Base-by-base conservation (phyloP, 805 yeast genomes). In the Maudiozyma saulgeensis region DNA sequence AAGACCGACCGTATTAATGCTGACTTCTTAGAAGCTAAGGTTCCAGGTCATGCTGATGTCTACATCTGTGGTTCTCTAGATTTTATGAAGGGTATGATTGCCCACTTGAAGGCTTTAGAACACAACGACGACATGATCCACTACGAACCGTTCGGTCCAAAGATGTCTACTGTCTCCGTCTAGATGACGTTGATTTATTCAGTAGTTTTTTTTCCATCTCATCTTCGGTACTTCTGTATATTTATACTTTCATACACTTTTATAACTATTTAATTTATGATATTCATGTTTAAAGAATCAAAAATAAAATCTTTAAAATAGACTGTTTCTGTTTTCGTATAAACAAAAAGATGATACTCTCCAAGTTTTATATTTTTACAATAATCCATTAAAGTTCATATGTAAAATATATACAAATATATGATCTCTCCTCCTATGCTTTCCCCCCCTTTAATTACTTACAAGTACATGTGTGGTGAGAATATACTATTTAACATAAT, bases 61-160 rank as follows among this genome's bases (percentile, higher is more conserved):
- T 64, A 64, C 53, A 51, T 63, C n/a, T 63, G 67, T 51, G 67
- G 67, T 31, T 63, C 67, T 18, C 18, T 60, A 15, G 57, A 52
- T 8, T 64, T 64, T 49, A 62, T 61, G 66, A 49, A 58, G 45
- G 46, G 56, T 21, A 58, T 64, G 60, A 51, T 63, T 25, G 52
- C 42, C 3, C 52, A 55, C 23, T 54, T 63, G 31, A 54, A 50
- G 23, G 42, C 46, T 2, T 43, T 63, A 12, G 57, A 56, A 25
- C 62, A 59, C 41, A 47, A 53, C n/a, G 56, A 53, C n/a, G 60
- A 58, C 32, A 42, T 47, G 44, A 50, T 64, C 35, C 68, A 64
- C 45, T 64, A 64, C 50, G 68, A 64, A 48, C 65, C 65, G 34
- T 64, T 64, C 38, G 68, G 68, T 44, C 67, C 67, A 47, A 64